Evolutionary conservation across 2,329 filamentous ascomycete species (phyloP), one percentile per base, ranked within the genome.

Genomic region (Truncatella angustata): DNA sequence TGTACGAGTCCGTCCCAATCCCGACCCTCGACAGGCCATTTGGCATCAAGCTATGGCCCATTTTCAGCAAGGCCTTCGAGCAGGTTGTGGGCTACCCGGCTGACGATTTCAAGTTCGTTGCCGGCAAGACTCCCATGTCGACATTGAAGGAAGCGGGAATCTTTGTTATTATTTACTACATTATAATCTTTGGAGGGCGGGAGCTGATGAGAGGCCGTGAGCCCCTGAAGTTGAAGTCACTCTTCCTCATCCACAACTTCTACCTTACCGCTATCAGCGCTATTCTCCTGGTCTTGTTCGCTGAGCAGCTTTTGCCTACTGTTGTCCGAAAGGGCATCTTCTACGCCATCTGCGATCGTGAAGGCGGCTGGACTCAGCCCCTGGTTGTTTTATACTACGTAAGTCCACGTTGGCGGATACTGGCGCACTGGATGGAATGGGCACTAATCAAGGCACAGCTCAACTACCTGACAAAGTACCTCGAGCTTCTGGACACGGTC

Each of bases 231-330:
- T 83, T 97, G 67, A 94, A 90, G 78, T 78, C 81, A 14, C 77
- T 94, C 54, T 97, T 97, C 81, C 89, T 96, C 76, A 82, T 97
- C 68, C 93, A 99, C 84, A 99, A 99, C 81, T 87, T 97, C 66
- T 86, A 92, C 77, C 79, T 99, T 67, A 97, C 93, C 44, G 76
- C 83, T 60, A 90, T 97, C 77, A 96, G 90, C 70, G 88, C 76
- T 54, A 78, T 84, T 48, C 82, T 99, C 49, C 74, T 99, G 66
- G 86, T 79, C 51, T 85, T 99, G 62, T 97, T 95, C 71, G 75
- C 91, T 62, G 94, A 97, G 79, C 90, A 97, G 77, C 77, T 99
- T 57, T 77, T 97, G 52, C 90, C 93, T 42, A 95, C 87, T 16
- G 71, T 99, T 51, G 85, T 81, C 62, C 85, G 88, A 61, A 77